These are phyloP conservation scores for Lyophyllum decastes DNA, from an alignment of 768 basidiomycete genomes.

Conservation along the genomic window DNA sequence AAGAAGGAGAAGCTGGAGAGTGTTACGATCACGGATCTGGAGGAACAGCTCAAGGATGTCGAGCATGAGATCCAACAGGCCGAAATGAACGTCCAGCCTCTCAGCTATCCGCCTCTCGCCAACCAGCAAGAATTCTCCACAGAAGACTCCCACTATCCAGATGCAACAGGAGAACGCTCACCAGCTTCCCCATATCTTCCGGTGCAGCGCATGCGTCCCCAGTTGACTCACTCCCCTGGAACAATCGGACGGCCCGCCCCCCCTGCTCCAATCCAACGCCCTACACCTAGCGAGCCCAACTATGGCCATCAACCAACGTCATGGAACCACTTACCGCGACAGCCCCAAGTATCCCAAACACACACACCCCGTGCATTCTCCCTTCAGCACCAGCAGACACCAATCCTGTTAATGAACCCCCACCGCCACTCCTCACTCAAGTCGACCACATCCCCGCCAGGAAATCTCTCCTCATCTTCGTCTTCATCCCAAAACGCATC, in stretches of 20 bases:
- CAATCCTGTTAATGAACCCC: conserved; percentile 22
- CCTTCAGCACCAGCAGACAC: conserved; percentile 23
- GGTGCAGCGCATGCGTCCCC: conserved; percentile 17
- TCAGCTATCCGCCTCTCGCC: conserved; percentile 10
- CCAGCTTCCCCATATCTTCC: conserved; percentile 19
- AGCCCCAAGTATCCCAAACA: conserved; percentile 7
- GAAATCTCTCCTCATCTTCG: background rate
- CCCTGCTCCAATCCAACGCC: conserved; percentile 27
- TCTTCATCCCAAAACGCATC: conserved; percentile 1
- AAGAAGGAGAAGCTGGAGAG: conserved; percentile 71
- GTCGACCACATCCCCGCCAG: conserved; percentile 9
- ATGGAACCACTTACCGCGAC: conserved; percentile 10
- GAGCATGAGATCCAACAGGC: conserved; percentile 59
- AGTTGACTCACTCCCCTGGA: conserved; percentile 16
- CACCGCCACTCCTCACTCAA: conserved; percentile 29
- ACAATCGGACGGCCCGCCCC: conserved; percentile 20
- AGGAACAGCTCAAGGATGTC: conserved; percentile 62
- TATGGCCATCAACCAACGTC: conserved; percentile 1
- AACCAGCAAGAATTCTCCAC: conserved; percentile 12
- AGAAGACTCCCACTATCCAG: conserved; percentile 18
- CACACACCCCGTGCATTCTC: conserved; percentile 30
- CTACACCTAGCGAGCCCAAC: conserved; percentile 15
- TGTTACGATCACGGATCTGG: conserved; percentile 61
- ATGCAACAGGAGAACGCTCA: conserved; percentile 20
- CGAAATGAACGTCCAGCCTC: conserved; percentile 30